Conservation (phyloP, 2,329 filamentous ascomycete species). For the Aspergillus candidus region DNA sequence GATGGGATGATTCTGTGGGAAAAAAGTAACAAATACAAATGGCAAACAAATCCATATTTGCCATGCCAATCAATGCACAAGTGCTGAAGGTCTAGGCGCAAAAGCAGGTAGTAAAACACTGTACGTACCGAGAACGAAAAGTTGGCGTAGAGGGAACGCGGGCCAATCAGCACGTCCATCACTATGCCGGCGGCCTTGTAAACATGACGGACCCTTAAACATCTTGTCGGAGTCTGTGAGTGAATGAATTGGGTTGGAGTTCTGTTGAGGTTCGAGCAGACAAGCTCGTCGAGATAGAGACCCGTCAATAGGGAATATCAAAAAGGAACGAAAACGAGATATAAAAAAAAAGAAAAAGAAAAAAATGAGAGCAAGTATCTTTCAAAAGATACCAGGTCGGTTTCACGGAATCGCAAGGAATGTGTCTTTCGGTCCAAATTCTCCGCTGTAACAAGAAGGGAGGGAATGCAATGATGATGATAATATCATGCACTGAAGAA, state of each 20-base stretch:
- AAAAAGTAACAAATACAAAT: not conserved
- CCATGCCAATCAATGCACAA: too few species aligned
- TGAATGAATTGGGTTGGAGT: too few species aligned
- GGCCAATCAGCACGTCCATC: slow-evolving; percentile 30
- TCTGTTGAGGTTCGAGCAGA: too few species aligned
- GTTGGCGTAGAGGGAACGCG: slow-evolving; percentile 53
- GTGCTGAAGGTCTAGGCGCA: slow-evolving; percentile 6
- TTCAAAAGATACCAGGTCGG: slow-evolving; percentile 15
- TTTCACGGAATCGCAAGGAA: slow-evolving; percentile 13
- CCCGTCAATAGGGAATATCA: too few species aligned
- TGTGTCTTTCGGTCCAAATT: slow-evolving; percentile 23
- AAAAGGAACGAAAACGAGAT: too few species aligned
- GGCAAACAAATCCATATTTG: slow-evolving; percentile 1
- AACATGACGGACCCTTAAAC: slow-evolving; percentile 30
- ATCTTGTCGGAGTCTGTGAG: slow-evolving; percentile 15
- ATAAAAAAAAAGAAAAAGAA: not conserved
- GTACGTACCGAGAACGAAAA: slow-evolving; percentile 44
- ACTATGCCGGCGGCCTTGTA: slow-evolving; percentile 26
- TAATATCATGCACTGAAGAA: slow-evolving; percentile 16
- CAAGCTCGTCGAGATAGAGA: too few species aligned
- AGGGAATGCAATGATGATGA: slow-evolving; percentile 26
- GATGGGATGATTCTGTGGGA: not conserved
- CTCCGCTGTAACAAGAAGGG: slow-evolving; percentile 24
- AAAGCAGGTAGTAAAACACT: slow-evolving; percentile 18
- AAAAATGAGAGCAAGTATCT: slow-evolving; percentile 7